These are phyloP conservation scores for Podila epigama DNA, from an alignment of 192 early-diverging fungal genomes.

Conservation along the genomic window DNA sequence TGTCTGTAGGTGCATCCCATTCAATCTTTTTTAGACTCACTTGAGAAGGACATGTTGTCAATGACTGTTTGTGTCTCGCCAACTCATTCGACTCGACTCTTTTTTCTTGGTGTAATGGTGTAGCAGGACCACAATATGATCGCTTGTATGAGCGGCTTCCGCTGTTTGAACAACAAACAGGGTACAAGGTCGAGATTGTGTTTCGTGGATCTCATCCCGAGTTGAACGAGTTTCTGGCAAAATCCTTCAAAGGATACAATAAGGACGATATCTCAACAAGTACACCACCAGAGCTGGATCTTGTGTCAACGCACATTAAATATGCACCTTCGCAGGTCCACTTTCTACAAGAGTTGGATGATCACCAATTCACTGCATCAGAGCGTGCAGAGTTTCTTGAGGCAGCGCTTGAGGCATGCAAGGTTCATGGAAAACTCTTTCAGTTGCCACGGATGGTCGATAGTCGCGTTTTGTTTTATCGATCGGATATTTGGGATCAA, in stretches of 20 bases:
- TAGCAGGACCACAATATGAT: conserved; percentile 34
- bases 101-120: too few relatives aligned
- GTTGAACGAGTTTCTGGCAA: conserved; percentile 19
- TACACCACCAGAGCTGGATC: conserved; percentile 5
- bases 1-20: conserved; percentile 10
- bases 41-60: too few relatives aligned
- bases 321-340: conserved; percentile 36
- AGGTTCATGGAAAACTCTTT: conserved; percentile 18
- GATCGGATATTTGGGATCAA: conserved; percentile 15
- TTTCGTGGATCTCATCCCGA: conserved; percentile 28
- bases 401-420: conserved; percentile 24
- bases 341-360: conserved; percentile 20
- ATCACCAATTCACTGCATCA: neutral
- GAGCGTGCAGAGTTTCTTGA: conserved; percentile 9
- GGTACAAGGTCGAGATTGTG: conserved; percentile 21
- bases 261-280: neutral
- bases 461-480: conserved; percentile 27
- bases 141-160: conserved; percentile 19
- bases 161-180: conserved; percentile 22
- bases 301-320: conserved; percentile 34
- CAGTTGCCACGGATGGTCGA: conserved; percentile 43
- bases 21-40: neutral
- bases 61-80: too few relatives aligned
- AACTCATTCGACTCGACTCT: too few relatives aligned
- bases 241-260: conserved; percentile 1